phyloP scores from a whole-genome alignment of 768 basidiomycete species.

The Fistulinella prunicolor region DNA sequence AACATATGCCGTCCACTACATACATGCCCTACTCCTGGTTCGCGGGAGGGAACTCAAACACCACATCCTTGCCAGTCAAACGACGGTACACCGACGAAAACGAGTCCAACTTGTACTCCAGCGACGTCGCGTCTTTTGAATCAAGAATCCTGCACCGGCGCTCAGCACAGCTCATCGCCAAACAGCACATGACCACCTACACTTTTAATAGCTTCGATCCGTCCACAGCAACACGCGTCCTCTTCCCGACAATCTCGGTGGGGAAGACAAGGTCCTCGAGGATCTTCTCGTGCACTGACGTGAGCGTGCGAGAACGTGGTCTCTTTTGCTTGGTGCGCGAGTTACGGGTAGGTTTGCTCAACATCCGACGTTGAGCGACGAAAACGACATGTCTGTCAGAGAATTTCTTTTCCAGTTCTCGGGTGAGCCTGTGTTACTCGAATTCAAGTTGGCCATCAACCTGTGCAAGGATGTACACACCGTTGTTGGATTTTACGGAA shows the following conservation, averaged over 20 bases:
- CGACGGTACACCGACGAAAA: slow-evolving; percentile 97
- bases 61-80: slow-evolving; percentile 95
- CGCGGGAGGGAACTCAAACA: slow-evolving; percentile 86
- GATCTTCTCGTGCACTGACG: slow-evolving; percentile 96
- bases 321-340: slow-evolving; percentile 94
- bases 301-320: slow-evolving; percentile 95
- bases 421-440: slow-evolving; percentile 71
- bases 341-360: slow-evolving; percentile 94
- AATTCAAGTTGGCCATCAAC: slow-evolving; percentile 6
- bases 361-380: slow-evolving; percentile 96
- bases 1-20: slow-evolving; percentile 34
- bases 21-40: slow-evolving; percentile 56
- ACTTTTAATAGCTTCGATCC: slow-evolving; percentile 97
- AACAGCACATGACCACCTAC: slow-evolving; percentile 53
- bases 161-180: slow-evolving; percentile 15
- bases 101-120: slow-evolving; percentile 99
- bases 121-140: slow-evolving; percentile 93
- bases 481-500: slow-evolving; percentile 98
- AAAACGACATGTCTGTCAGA: slow-evolving; percentile 99
- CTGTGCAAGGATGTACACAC: slow-evolving; percentile 37
- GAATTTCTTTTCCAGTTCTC: slow-evolving; percentile 99
- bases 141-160: slow-evolving; percentile 76
- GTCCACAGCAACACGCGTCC: slow-evolving; percentile 90
- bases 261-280: slow-evolving; percentile 99
- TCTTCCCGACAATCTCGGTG: slow-evolving; percentile 98